Evolutionary conservation across 768 basidiomycete genomes (phyloP).

Genomic region (Xanthoconium purpureum): DNA sequence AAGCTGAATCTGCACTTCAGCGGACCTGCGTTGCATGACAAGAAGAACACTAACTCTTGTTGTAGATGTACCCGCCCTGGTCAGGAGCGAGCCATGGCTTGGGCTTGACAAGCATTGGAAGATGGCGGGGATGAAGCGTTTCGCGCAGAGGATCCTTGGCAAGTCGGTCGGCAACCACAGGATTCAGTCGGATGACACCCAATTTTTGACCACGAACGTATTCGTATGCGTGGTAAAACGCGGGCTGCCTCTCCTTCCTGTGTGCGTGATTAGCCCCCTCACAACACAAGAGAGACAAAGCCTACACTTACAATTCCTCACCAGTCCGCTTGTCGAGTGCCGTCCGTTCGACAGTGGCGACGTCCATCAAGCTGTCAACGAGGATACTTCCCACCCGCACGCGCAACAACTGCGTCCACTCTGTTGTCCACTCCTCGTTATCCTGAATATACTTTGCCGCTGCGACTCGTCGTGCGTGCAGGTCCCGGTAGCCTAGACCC

Average conservation of each 20-base stretch:
- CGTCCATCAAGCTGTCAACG: constrained; percentile 80
- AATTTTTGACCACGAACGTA: constrained; percentile 91
- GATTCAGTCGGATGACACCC: constrained; percentile 88
- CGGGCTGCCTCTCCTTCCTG: constrained; percentile 79
- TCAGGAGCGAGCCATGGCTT: constrained; percentile 79
- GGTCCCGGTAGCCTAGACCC: constrained; percentile 53
- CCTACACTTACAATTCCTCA: constrained; percentile 51
- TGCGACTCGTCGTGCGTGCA: constrained; percentile 63
- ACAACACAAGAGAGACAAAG: neutral
- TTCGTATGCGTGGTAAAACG: constrained; percentile 90
- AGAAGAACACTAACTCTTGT: constrained; percentile 51
- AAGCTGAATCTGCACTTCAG: constrained; percentile 37
- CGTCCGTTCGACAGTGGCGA: constrained; percentile 70
- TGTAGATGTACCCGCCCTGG: constrained; percentile 81
- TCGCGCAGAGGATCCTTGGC: constrained; percentile 68
- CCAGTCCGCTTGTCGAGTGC: constrained; percentile 56
- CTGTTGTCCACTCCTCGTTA: constrained; percentile 68
- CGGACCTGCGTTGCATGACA: neutral
- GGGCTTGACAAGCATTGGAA: constrained; percentile 93
- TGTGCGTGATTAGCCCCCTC: constrained; percentile 1
- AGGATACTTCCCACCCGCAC: constrained; percentile 80
- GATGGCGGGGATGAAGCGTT: constrained; percentile 85
- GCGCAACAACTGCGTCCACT: constrained; percentile 78
- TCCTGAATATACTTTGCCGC: constrained; percentile 64
- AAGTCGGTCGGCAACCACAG: constrained; percentile 71